phyloP scores from a whole-genome alignment of 2,329 filamentous ascomycete species.

The Hypoxylon rubiginosum region DNA sequence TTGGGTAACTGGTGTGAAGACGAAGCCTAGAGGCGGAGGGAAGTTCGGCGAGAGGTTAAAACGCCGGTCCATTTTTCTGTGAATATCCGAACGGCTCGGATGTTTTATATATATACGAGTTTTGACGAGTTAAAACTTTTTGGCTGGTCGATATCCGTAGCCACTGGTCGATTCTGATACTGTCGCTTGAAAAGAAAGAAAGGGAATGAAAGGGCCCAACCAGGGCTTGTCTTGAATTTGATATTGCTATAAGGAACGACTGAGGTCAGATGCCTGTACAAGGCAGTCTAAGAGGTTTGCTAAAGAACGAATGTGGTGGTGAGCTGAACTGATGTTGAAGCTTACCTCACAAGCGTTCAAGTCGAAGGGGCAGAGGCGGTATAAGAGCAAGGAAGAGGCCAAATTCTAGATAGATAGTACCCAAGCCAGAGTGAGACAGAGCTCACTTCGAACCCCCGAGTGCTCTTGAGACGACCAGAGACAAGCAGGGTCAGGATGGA shows the following conservation, averaged over 20 bases:
- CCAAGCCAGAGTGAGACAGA: conserved; percentile 52
- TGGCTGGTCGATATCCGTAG: not conserved
- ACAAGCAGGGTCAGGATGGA: conserved; percentile 53
- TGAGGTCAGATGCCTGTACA: conserved; percentile 50
- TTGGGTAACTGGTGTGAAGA: not conserved
- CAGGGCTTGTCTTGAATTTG: conserved; percentile 11
- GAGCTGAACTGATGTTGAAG: conserved; percentile 39
- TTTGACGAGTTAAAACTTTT: conserved; percentile 25
- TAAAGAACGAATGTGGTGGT: conserved; percentile 51
- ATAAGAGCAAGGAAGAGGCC: conserved; percentile 49
- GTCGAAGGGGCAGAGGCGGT: conserved; percentile 45
- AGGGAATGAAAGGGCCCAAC: conserved; percentile 4
- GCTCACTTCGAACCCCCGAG: conserved; percentile 50
- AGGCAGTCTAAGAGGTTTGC: conserved; percentile 38
- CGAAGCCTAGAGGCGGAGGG: conserved; percentile 29
- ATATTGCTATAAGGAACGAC: conserved; percentile 51
- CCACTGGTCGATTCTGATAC: conserved; percentile 17
- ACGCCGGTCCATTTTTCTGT: conserved; percentile 50
- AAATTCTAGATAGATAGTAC: conserved; percentile 42
- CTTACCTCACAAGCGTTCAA: conserved; percentile 34
- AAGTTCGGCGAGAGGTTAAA: conserved; percentile 47
- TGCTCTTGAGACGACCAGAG: conserved; percentile 51
- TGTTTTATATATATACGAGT: conserved; percentile 38
- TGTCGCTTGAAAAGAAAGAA: conserved; percentile 24
- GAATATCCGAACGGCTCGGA: conserved; percentile 21